Evolutionary conservation across 202 grass and related monocot species (phyloP).

Genomic region (Brachypodium distachyon): DNA sequence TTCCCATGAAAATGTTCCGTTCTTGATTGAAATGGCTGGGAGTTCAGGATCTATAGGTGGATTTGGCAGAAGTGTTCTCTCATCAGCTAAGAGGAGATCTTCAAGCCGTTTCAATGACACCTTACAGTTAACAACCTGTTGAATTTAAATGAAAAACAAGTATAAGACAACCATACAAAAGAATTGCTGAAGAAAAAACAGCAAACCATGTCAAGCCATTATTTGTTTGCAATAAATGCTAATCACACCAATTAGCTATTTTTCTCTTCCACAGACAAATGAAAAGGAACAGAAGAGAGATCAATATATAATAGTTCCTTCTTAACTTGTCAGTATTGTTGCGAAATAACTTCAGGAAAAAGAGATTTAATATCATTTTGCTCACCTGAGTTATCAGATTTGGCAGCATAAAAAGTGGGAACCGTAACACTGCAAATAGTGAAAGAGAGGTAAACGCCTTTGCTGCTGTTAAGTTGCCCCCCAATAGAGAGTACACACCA

Average conservation of each 20-base stretch:
- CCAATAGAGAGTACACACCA: slow-evolving; percentile 83
- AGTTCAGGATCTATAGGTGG: slow-evolving; percentile 59
- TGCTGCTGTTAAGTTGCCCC: slow-evolving; percentile 90
- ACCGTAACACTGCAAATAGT: slow-evolving; percentile 89
- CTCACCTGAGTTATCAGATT: slow-evolving; percentile 99
- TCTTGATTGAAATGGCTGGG: slow-evolving; percentile 89
- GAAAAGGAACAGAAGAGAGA: background rate
- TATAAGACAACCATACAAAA: slow-evolving; percentile 6
- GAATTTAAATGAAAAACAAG: slow-evolving; percentile 18
- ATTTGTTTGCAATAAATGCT: background rate
- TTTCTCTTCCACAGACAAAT: background rate
- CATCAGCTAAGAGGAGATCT: slow-evolving; percentile 76
- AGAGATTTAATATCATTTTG: background rate
- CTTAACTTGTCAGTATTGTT: background rate
- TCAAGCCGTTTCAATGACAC: slow-evolving; percentile 93
- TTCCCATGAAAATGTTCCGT: slow-evolving; percentile 95
- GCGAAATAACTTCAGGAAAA: slow-evolving; percentile 10
- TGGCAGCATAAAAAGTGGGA: slow-evolving; percentile 93
- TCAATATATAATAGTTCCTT: background rate
- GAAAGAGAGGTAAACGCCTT: slow-evolving; percentile 99
- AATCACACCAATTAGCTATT: background rate
- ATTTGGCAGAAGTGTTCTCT: slow-evolving; percentile 83
- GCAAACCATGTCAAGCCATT: background rate
- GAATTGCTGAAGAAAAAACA: background rate
- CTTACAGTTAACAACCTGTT: slow-evolving; percentile 93